Percentiles rank a stretch among this genome's conserved stretches.
phyloP scores from a whole-genome alignment of 768 basidiomycete species.

The Stropharia rugosoannulata region DNA sequence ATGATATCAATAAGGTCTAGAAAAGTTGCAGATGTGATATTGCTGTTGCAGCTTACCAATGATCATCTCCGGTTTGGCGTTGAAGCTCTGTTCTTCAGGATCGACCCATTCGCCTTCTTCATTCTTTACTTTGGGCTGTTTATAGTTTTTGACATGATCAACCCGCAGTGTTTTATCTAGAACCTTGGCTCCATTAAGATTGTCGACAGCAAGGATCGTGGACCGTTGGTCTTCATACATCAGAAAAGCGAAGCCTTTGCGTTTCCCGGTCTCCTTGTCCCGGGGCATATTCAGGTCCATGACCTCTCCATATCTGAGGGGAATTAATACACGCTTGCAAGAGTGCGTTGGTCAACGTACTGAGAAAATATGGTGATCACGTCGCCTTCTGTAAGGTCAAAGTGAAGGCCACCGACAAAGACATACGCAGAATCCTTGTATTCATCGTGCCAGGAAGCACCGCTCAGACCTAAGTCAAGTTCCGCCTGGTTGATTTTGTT shows the following conservation, averaged over 20 bases:
- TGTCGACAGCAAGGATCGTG: slow-evolving; percentile 95
- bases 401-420: slow-evolving; percentile 86
- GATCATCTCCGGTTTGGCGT: slow-evolving; percentile 78
- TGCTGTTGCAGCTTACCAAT: slow-evolving; percentile 41
- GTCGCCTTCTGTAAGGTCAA: slow-evolving; percentile 94
- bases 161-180: slow-evolving; percentile 86
- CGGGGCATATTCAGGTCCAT: slow-evolving; percentile 94
- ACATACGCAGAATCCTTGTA: slow-evolving; percentile 98
- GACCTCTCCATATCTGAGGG: slow-evolving; percentile 89
- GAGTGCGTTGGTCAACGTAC: slow-evolving; percentile 44
- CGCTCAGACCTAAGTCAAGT: slow-evolving; percentile 70
- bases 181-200: slow-evolving; percentile 93
- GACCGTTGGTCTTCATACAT: slow-evolving; percentile 99
- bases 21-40: not conserved
- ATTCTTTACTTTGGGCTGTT: slow-evolving; percentile 75
- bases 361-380: slow-evolving; percentile 98
- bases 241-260: slow-evolving; percentile 90
- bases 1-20: not conserved
- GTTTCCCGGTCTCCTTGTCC: slow-evolving; percentile 90
- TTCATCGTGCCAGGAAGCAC: slow-evolving; percentile 93
- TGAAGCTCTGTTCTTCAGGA: slow-evolving; percentile 80
- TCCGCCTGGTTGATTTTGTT: slow-evolving; percentile 91
- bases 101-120: slow-evolving; percentile 88
- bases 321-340: not conserved
- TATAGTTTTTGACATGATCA: slow-evolving; percentile 91